phyloP scores from a whole-genome alignment of 164 flowering plant genomes.

The Tinospora cordifolia region DNA sequence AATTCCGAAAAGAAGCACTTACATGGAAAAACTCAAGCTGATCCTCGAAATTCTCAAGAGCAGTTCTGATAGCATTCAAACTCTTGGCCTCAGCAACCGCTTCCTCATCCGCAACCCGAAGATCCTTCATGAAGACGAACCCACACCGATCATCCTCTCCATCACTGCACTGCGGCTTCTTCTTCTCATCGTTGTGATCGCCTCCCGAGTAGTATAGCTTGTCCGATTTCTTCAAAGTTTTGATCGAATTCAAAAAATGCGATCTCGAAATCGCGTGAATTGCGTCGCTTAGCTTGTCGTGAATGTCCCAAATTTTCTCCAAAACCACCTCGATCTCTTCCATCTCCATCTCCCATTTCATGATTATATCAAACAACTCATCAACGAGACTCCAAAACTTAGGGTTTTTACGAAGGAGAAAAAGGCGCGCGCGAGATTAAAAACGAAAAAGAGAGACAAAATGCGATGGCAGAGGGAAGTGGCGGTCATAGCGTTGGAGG shows the following conservation, averaged over 20 bases:
- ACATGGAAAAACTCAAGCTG: slow-evolving; percentile 90
- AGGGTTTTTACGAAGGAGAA: no score
- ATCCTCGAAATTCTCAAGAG: slow-evolving; percentile 88
- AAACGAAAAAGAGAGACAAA: background rate
- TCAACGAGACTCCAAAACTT: background rate
- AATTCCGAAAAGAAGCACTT: slow-evolving; percentile 14
- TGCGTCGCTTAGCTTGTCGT: slow-evolving; percentile 93
- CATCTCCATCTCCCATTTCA: slow-evolving; percentile 71
- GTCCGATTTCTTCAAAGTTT: slow-evolving; percentile 20
- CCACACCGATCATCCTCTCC: slow-evolving; percentile 32
- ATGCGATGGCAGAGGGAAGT: background rate
- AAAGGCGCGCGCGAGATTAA: background rate
- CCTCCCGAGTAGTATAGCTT: slow-evolving; percentile 7
- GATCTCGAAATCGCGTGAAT: slow-evolving; percentile 69
- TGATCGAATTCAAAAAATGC: slow-evolving; percentile 65
- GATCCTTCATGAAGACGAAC: slow-evolving; percentile 62
- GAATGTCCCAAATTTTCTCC: slow-evolving; percentile 88
- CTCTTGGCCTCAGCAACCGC: slow-evolving; percentile 75
- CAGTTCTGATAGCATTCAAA: slow-evolving; percentile 68
- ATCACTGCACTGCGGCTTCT: slow-evolving; percentile 2
- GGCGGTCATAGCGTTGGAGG: background rate
- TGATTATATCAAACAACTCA: background rate
- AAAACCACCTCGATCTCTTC: slow-evolving; percentile 79
- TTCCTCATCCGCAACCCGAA: slow-evolving; percentile 35
- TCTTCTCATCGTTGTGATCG: slow-evolving; percentile 21